Percentiles rank a stretch among this genome's conserved stretches.
Conservation (phyloP, 2,329 filamentous ascomycete species). For the Davidsoniella australis region DNA sequence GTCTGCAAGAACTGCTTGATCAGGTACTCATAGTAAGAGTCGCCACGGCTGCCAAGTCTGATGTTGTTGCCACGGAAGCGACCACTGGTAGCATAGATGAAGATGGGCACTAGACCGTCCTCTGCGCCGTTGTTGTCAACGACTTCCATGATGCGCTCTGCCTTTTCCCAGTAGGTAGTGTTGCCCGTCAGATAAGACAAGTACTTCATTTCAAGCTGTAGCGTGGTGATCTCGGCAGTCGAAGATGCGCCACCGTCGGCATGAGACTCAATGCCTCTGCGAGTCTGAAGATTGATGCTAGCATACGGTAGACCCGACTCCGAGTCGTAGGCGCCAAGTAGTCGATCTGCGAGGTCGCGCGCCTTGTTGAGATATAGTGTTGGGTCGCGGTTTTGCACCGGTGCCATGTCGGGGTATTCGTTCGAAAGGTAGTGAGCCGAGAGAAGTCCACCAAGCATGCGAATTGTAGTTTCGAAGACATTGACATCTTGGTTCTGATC, state of each 20-base stretch:
- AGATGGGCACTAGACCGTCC: slow-evolving; percentile 84
- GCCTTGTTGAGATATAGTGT: slow-evolving; percentile 95
- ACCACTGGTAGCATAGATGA: slow-evolving; percentile 63
- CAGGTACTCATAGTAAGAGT: slow-evolving; percentile 97
- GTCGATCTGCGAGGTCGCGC: slow-evolving; percentile 73
- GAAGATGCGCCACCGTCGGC: slow-evolving; percentile 76
- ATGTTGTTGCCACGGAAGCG: slow-evolving; percentile 73
- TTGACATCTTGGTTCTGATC: slow-evolving; percentile 91
- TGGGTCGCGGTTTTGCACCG: slow-evolving; percentile 51
- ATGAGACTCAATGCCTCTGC: slow-evolving; percentile 63
- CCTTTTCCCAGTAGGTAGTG: slow-evolving; percentile 77
- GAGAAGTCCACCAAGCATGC: slow-evolving; percentile 85
- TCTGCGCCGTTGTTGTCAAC: slow-evolving; percentile 65
- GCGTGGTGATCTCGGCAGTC: slow-evolving; percentile 77
- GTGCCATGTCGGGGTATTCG: slow-evolving; percentile 61
- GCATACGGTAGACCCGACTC: slow-evolving; percentile 75
- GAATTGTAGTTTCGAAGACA: slow-evolving; percentile 94
- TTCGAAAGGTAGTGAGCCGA: slow-evolving; percentile 92
- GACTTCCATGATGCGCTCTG: slow-evolving; percentile 79
- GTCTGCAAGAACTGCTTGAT: slow-evolving; percentile 98
- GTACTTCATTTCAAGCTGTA: slow-evolving; percentile 96
- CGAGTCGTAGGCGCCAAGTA: slow-evolving; percentile 78
- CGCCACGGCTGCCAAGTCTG: slow-evolving; percentile 78
- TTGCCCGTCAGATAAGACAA: slow-evolving; percentile 88
- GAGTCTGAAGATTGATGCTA: slow-evolving; percentile 71